A percentile compares a stretch with the other conserved stretches of the same genome.
These are phyloP conservation scores for Myriangium duriaei DNA, from an alignment of 2,329 filamentous ascomycete species.

Conservation along the genomic window DNA sequence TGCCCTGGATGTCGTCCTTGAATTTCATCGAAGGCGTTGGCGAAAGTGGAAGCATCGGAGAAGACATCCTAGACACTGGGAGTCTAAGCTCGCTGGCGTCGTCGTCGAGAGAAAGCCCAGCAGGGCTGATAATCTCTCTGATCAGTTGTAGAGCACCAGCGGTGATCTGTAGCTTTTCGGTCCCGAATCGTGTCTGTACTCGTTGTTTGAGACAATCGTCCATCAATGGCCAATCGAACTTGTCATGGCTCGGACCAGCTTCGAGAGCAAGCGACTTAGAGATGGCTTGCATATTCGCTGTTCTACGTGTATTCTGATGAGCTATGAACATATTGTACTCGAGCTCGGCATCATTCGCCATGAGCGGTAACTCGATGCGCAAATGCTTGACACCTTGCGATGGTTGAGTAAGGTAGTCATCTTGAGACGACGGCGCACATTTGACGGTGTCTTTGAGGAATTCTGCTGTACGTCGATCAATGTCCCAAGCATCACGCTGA, in stretches of 20 bases:
- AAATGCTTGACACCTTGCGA: conserved; percentile 20
- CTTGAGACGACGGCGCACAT: too few species aligned
- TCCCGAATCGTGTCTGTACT: conserved; percentile 11
- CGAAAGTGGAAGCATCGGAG: conserved; percentile 35
- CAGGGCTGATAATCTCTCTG: conserved; percentile 13
- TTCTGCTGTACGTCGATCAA: conserved; percentile 16
- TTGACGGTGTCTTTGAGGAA: conserved; percentile 15
- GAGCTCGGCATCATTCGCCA: conserved; percentile 32
- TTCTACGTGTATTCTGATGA: conserved; percentile 10
- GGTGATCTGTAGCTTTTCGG: conserved; percentile 29
- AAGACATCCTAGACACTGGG: conserved; percentile 27
- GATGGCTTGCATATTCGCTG: not conserved
- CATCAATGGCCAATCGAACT: conserved; percentile 29
- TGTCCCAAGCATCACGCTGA: conserved; percentile 14
- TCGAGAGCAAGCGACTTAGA: not conserved
- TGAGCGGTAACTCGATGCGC: conserved; percentile 32
- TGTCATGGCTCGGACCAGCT: conserved; percentile 25
- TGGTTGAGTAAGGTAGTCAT: not conserved
- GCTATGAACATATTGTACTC: conserved; percentile 22
- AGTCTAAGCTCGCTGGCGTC: conserved; percentile 14
- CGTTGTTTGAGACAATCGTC: conserved; percentile 10
- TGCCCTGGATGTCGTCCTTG: conserved; percentile 16
- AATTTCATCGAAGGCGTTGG: conserved; percentile 19
- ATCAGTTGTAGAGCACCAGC: conserved; percentile 15
- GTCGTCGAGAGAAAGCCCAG: not conserved